Conservation (phyloP, 805 yeast species). For the Wickerhamiella hasegawae region DNA sequence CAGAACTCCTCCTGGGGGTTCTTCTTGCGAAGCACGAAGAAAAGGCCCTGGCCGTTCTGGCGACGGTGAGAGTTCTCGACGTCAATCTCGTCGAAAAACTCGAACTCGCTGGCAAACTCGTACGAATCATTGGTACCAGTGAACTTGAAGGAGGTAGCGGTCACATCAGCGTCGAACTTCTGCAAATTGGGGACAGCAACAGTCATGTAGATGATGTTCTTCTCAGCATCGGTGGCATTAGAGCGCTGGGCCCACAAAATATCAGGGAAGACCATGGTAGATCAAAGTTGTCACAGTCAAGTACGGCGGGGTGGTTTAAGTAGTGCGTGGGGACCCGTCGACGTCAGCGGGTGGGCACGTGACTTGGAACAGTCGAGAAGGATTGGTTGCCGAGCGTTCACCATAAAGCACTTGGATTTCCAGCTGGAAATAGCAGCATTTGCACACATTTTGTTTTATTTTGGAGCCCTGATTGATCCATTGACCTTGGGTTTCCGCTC, state of each 20-base stretch:
- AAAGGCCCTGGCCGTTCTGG: conserved; percentile 46
- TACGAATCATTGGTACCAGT: conserved; percentile 29
- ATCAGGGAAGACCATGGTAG: conserved; percentile 28
- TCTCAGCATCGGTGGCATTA: conserved; percentile 47
- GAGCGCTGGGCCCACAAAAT: conserved; percentile 97
- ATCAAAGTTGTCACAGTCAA: too few species aligned
- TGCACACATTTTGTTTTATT: too few species aligned
- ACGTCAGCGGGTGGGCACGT: too few species aligned
- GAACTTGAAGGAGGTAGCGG: conserved; percentile 38
- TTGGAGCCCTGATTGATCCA: too few species aligned
- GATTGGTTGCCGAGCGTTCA: too few species aligned
- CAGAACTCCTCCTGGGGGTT: conserved; percentile 61
- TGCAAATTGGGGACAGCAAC: conserved; percentile 57
- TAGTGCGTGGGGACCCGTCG: too few species aligned
- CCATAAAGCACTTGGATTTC: too few species aligned
- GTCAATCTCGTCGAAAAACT: conserved; percentile 63
- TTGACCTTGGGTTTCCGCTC: too few species aligned
- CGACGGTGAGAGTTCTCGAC: conserved; percentile 42
- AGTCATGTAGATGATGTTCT: conserved; percentile 63
- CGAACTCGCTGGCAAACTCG: conserved; percentile 47
- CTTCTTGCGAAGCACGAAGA: conserved; percentile 55
- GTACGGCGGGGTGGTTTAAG: too few species aligned
- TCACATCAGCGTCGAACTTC: conserved; percentile 44
- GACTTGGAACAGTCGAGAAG: too few species aligned
- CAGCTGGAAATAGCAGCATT: too few species aligned